Evolutionary conservation across 208 protist genomes (phyloP), one percentile per base, ranked within the genome.

Genomic region (Herpetomonas samuelpessoai): DNA sequence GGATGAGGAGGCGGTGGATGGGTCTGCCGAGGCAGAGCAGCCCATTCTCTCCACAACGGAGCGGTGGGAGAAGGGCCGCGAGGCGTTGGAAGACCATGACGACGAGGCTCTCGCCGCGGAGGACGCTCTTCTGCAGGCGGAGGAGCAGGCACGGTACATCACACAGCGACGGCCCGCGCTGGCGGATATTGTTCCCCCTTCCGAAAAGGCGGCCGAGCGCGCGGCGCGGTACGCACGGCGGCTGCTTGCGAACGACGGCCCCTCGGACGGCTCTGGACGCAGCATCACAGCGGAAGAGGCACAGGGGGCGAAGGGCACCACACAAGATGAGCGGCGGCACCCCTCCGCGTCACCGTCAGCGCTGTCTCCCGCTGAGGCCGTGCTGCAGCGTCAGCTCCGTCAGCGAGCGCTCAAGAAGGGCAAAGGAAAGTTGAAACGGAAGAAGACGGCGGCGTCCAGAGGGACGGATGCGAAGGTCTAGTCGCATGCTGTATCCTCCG

Each of bases 181-280:
- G 30, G 64, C 75, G 26, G 47, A 35, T 9, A 22, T 81, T 31
- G 62, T 81, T 2, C 75, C 75, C 26, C 69, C 75, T 27, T 61
- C 44, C 25, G 62, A 57, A 44, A 41, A 7, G 3, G 75, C 73
- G 2, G 69, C 67, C 19, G 35, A 52, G n/a, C 64, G 75, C 16
- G 54, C 68, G 7, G 57, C 38, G n/a, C 68, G 56, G 7, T 81
- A 81, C 48, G 62, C 46, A 16, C 31, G 45, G 28, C 56, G 21
- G 14, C 30, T 65, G 22, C 50, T 48, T 41, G 62, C 60, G 19
- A 35, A 45, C 21, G 29, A 2, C 14, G 51, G 53, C 24, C 41
- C 57, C n/a, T n/a, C n/a, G n/a, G n/a, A n/a, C n/a, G n/a, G n/a
- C n/a, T n/a, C n/a, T n/a, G n/a, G n/a, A n/a, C n/a, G n/a, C n/a